These are phyloP conservation scores for Trichoderma aggressivum DNA, from an alignment of 2,329 filamentous ascomycete species.

Conservation along the genomic window DNA sequence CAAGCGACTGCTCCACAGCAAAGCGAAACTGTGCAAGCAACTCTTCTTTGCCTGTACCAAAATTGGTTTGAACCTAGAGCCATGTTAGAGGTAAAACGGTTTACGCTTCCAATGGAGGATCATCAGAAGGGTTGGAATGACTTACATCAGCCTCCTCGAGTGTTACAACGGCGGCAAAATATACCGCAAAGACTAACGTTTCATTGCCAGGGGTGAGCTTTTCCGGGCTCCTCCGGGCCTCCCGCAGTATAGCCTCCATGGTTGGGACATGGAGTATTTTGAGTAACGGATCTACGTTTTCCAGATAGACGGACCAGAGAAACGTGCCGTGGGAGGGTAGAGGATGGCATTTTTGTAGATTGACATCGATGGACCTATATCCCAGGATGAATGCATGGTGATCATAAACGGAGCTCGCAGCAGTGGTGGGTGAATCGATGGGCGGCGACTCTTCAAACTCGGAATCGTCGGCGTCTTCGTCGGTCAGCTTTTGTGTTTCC, in stretches of 20 bases:
- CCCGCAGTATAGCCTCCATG: slow-evolving; percentile 57
- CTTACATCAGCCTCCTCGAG: slow-evolving; percentile 58
- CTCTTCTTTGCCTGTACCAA: slow-evolving; percentile 43
- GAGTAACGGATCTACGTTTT: slow-evolving; percentile 70
- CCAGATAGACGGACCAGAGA: slow-evolving; percentile 68
- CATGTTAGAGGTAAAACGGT: not conserved
- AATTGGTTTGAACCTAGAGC: slow-evolving; percentile 35
- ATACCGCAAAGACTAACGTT: slow-evolving; percentile 62
- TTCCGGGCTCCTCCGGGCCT: slow-evolving; percentile 57
- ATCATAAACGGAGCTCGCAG: slow-evolving; percentile 37
- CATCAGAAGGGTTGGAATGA: not conserved
- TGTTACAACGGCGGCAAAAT: slow-evolving; percentile 56
- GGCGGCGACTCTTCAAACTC: slow-evolving; percentile 57
- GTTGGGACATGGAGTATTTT: slow-evolving; percentile 70
- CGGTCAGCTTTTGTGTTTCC: slow-evolving; percentile 46
- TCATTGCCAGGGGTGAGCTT: slow-evolving; percentile 56
- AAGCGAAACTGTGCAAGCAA: slow-evolving; percentile 48
- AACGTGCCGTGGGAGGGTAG: slow-evolving; percentile 61
- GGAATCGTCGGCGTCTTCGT: slow-evolving; percentile 49
- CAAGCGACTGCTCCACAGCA: slow-evolving; percentile 55
- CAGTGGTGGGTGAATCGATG: slow-evolving; percentile 38
- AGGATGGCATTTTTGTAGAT: slow-evolving; percentile 63
- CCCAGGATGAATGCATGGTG: slow-evolving; percentile 72
- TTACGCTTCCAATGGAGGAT: no score
- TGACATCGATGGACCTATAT: slow-evolving; percentile 67